phyloP scores from a whole-genome alignment of 306 rosid species.

The Prunus mume region DNA sequence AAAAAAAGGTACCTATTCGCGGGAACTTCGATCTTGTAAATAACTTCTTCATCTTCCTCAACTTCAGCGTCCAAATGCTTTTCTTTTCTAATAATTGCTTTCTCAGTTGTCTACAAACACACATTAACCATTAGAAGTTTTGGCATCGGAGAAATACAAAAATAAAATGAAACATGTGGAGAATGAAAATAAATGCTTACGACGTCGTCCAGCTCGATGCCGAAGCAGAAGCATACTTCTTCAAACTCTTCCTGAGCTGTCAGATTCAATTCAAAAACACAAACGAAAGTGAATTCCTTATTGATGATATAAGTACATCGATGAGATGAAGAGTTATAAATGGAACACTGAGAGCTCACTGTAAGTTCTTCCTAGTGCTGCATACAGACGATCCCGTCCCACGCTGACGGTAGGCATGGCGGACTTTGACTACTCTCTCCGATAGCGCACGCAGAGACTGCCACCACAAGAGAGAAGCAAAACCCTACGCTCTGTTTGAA shows the following conservation, averaged over 20 bases:
- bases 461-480: neutral
- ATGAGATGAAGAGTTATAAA: neutral
- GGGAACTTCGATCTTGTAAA: slow-evolving; percentile 77
- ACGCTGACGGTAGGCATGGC: slow-evolving; percentile 86
- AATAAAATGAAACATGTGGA: neutral
- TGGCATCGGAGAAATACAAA: neutral
- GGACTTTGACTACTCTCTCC: slow-evolving; percentile 3
- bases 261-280: slow-evolving; percentile 17
- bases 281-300: neutral
- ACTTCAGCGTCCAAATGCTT: slow-evolving; percentile 70
- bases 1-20: slow-evolving; percentile 59
- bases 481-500: neutral
- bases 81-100: slow-evolving; percentile 78
- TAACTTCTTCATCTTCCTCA: slow-evolving; percentile 54
- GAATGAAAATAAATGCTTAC: slow-evolving; percentile 37
- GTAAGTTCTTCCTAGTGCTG: slow-evolving; percentile 66
- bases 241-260: slow-evolving; percentile 87
- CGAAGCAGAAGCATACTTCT: slow-evolving; percentile 82
- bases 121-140: neutral
- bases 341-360: slow-evolving; percentile 46
- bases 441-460: neutral
- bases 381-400: slow-evolving; percentile 82
- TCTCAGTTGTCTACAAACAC: slow-evolving; percentile 68
- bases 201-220: slow-evolving; percentile 91
- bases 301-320: neutral